Evolutionary conservation across 2,329 filamentous ascomycete species (phyloP), one percentile per base, ranked within the genome.

Genomic region (Scedosporium dehoogii): DNA sequence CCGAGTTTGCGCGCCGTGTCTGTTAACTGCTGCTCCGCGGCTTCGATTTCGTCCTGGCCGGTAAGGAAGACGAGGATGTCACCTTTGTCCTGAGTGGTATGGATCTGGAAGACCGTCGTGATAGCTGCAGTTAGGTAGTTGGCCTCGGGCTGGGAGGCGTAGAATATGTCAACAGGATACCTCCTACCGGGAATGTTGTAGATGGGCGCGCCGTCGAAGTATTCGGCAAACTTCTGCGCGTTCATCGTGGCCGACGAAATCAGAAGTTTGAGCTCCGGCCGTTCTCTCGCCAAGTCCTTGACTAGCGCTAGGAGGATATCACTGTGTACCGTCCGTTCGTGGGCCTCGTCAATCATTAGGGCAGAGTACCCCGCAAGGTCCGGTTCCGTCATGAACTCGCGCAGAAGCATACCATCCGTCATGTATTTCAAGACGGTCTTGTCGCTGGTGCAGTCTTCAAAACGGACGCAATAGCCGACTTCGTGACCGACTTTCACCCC

Each of bases 201-300:
- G 63, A 97, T 96, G 0, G 93, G 93, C 0, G 90, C 90, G 68
- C 93, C 88, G 70, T 96, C 91, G 70, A 97, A 97, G 71, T 96
- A 99, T 25, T 87, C 82, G 1, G 91, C 87, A 71, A 99, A 97
- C 70, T 96, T 96, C 69, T 92, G 85, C 0, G 93, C 92, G 71
- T 97, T 92, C 81, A 97, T 91, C 0, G 94, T 97, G 0, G 94
- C 94, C 0, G 91, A 96, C 2, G 91, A 94, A 62, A 99, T 96
- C 38, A 99, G 80, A 0, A 99, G 77, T 73, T 93, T 96, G 60
- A 99, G 76, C 65, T 97, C 93, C 3, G 89, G 90, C 51, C 94
- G 80, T 60, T 90, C 89, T 64, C 89, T 82, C 0, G 90, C 87
- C 65, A 97, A 82, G 75, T 97, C 93, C 70, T 97, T 97, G 63